Evolutionary conservation across 2,329 filamentous ascomycete genomes (phyloP).

Genomic region (Chaetothyriales sp.): DNA sequence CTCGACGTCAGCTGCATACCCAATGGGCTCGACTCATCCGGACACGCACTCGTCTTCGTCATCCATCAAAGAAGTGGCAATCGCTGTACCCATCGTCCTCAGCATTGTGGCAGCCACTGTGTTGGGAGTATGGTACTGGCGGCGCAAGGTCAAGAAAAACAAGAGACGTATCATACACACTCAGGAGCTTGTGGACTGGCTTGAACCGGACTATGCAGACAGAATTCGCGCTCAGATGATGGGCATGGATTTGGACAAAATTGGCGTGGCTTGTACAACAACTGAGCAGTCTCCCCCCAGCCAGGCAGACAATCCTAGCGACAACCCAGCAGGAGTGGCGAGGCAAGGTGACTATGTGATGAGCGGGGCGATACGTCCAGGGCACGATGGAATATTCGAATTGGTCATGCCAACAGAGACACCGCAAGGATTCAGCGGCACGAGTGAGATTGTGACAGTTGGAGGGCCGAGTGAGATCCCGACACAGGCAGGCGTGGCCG

Average conservation of each 20-base stretch:
- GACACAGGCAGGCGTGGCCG: not conserved
- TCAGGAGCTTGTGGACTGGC: conserved; percentile 2
- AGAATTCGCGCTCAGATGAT: conserved; percentile 2
- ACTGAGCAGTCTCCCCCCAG: not conserved
- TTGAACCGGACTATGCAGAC: conserved; percentile 4
- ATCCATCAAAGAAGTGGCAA: not conserved
- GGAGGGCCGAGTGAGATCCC: not conserved
- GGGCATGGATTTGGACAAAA: conserved; percentile 3
- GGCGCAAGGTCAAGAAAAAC: not conserved
- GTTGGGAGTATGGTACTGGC: not conserved
- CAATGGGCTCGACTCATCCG: not conserved
- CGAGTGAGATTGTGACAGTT: not conserved
- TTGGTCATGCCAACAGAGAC: not conserved
- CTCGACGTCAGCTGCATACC: not conserved
- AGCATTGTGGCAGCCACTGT: not conserved
- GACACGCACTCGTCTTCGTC: not conserved
- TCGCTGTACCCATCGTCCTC: not conserved
- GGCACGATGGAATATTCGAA: not conserved
- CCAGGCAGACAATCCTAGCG: not conserved
- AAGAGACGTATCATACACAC: conserved; percentile 1
- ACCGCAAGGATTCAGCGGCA: not conserved
- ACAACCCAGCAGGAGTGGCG: not conserved
- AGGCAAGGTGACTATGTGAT: not conserved
- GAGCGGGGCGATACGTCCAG: not conserved
- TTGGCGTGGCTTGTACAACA: not conserved